Conservation (phyloP, 805 yeast genomes). For the Brettanomyces custersianus region DNA sequence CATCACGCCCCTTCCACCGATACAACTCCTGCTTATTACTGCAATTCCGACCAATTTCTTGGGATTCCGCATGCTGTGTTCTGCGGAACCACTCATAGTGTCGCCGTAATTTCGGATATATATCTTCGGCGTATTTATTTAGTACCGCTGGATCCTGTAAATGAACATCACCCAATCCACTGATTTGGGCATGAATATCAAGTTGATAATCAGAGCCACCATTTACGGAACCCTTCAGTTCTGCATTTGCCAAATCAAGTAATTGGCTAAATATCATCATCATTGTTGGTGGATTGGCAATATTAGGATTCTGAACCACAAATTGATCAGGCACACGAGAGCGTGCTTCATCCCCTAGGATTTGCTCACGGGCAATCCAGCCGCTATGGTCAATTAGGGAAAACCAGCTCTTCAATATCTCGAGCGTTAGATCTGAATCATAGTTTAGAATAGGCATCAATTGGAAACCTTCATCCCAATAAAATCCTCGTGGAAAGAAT, state of each 20-base stretch:
- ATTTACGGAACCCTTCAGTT: slow-evolving; percentile 4
- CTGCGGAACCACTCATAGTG: slow-evolving; percentile 82
- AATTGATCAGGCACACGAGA: slow-evolving; percentile 79
- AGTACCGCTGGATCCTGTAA: slow-evolving; percentile 51
- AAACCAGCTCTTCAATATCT: slow-evolving; percentile 84
- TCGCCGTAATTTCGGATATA: slow-evolving; percentile 67
- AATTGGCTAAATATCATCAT: slow-evolving; percentile 61
- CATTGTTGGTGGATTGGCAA: slow-evolving; percentile 94
- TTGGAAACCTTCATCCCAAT: slow-evolving; percentile 99
- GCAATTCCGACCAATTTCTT: slow-evolving; percentile 58
- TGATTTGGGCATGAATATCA: slow-evolving; percentile 11
- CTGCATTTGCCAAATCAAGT: slow-evolving; percentile 34
- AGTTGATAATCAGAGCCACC: slow-evolving; percentile 11
- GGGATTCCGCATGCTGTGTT: slow-evolving; percentile 69
- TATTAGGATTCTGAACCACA: slow-evolving; percentile 75
- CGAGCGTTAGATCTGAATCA: slow-evolving; percentile 75
- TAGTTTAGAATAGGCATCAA: slow-evolving; percentile 71
- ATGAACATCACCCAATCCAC: slow-evolving; percentile 42
- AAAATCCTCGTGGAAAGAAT: slow-evolving; percentile 92
- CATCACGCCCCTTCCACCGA: slow-evolving; percentile 90
- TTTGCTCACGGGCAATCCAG: slow-evolving; percentile 95
- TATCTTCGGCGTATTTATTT: slow-evolving; percentile 43
- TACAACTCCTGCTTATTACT: slow-evolving; percentile 54
- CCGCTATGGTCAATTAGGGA: slow-evolving; percentile 78
- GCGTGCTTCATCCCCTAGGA: slow-evolving; percentile 85